These are phyloP conservation scores for Scheffersomyces insectosa DNA, from an alignment of 1,139 yeast genomes.

Conservation along the genomic window DNA sequence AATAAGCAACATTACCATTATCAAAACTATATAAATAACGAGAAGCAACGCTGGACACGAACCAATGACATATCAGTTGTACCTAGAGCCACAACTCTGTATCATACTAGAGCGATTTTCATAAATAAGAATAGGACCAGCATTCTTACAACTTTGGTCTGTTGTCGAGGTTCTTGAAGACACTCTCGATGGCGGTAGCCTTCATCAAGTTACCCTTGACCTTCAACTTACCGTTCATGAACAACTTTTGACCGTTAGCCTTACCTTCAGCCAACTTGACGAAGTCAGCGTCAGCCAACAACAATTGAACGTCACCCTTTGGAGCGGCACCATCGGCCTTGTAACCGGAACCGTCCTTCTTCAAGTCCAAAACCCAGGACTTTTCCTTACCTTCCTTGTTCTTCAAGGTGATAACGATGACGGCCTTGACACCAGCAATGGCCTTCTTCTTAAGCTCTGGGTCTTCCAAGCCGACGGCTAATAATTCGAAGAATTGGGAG, in stretches of 20 bases:
- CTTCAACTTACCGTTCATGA: constrained; percentile 82
- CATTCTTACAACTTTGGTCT: constrained; percentile 43
- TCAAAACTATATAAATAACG: constrained; percentile 1
- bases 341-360: constrained; percentile 57
- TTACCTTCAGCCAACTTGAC: constrained; percentile 73
- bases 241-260: constrained; percentile 81
- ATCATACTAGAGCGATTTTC: not conserved
- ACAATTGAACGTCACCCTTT: constrained; percentile 67
- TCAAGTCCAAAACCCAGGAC: constrained; percentile 73
- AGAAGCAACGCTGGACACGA: constrained; percentile 5
- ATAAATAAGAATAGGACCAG: constrained; percentile 1
- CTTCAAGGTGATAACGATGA: constrained; percentile 67
- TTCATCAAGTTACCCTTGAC: constrained; percentile 89
- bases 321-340: constrained; percentile 48
- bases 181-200: constrained; percentile 75
- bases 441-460: constrained; percentile 43
- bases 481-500: constrained; percentile 44
- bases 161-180: constrained; percentile 67
- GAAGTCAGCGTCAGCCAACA: constrained; percentile 64
- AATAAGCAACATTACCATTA: not conserved
- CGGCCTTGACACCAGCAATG: constrained; percentile 56
- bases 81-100: no score
- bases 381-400: constrained; percentile 65
- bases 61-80: no score
- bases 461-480: constrained; percentile 44